Base-by-base conservation (phyloP, 2,329 filamentous ascomycete species). In the Fusarium ramigenum region DNA sequence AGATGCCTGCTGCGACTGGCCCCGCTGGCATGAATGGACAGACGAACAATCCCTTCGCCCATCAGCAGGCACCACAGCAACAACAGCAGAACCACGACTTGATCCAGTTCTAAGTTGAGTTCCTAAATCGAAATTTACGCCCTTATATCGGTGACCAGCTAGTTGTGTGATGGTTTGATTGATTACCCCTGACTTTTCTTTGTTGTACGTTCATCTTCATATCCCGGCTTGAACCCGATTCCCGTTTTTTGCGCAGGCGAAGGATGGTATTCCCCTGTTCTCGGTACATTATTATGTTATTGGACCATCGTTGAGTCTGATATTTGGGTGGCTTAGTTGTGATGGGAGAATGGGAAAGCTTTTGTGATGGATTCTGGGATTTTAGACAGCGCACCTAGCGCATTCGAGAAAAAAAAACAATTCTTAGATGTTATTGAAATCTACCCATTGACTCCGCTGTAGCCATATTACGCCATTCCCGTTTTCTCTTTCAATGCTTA, bases 1-100 rank as follows among this genome's bases (percentile, higher is more conserved):
- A 85, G 66, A 83, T 89, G 73, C 87, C 88, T 25, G 86, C 87
- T 40, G 87, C 87, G 19, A 89, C 89, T 12, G 88, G 88, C 0
- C 88, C 88, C 19, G 88, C 87, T 5, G 87, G 86, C 15, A 85
- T 88, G 82, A 88, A 87, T 72, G 87, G 88, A 30, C 84, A 84
- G 63, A 84, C 79, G 68, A 87, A 83, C 80, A 92, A 92, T 74
- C 90, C 90, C 0, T 92, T 91, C 77, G 87, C 87, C n/a, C 79
- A 76, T 21, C 78, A 84, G 75, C 82, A 84, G 72, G 63, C 42
- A 40, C 70, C 70, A 69, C 87, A 88, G 76, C 84, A 85, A 70
- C 82, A 85, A 66, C 81, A 82, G 49, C 86, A 87, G 76, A 84
- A 85, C 70, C 86, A 88, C 79, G 89, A 92, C 78, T 82, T 92